Base-by-base conservation (phyloP, 345 rosid genomes). In the Pugionium dolabratum region DNA sequence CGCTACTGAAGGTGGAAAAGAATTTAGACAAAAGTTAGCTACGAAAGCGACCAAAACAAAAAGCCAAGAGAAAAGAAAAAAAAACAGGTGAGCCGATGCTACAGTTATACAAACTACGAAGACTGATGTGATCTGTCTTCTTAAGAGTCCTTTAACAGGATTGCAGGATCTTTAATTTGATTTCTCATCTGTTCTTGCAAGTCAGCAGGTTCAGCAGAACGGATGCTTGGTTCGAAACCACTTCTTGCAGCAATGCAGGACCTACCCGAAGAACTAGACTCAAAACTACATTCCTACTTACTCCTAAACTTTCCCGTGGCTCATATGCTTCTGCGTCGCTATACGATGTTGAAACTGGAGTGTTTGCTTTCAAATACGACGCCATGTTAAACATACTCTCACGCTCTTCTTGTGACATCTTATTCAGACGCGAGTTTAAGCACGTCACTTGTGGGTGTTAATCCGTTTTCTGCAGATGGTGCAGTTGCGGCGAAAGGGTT, bases 81-180 rank as follows among this genome's bases (percentile, higher is more conserved):
- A 4, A 39, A 68, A 50, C 52, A 41, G 18, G 43, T 31, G 57
- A 28, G 30, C 39, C 60, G 18, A 58, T 50, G 60, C 36, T 50
- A 72, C 60, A 58, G 53, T 57, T 37, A 25, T 64, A 71, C 70
- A 64, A 49, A 58, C 70, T 64, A 57, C 11, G 27, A 63, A 48
- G 30, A 35, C 28, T 26, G 27, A 2, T n/a, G 63, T 62, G n/a
- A 36, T 70, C 50, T 61, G 53, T 91, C 96, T 77, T 91, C 97
- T 7, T 37, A 81, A 40, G 97, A 83, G 31, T 89, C 85, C 72
- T 89, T 89, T 64, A 89, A 90, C 39, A 83, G 82, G 89, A 83
- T 40, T 53, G 96, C 96, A 47, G 99, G 99, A 76, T 88, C 95
- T 74, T 87, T 88, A 93, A 94, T 84, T 74, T 88, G 95, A 78